These are phyloP conservation scores for Saccharomyces pastorianus DNA, from an alignment of 1,139 yeast genomes.

Conservation along the genomic window DNA sequence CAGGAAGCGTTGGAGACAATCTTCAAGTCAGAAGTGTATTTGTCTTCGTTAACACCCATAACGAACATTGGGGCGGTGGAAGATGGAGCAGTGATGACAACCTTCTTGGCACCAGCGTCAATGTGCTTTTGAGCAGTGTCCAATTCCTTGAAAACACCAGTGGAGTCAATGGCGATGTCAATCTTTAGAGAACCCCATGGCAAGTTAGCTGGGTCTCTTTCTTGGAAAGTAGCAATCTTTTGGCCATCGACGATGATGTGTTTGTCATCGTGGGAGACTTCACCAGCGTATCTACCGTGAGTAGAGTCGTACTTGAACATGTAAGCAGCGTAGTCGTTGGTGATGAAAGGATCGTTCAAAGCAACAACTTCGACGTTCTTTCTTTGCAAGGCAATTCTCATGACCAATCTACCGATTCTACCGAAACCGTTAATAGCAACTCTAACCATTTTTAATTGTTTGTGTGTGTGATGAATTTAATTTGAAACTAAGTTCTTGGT, in stretches of 20 bases:
- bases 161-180: slow-evolving; percentile 75
- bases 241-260: slow-evolving; percentile 59
- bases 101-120: slow-evolving; percentile 85
- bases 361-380: slow-evolving; percentile 67
- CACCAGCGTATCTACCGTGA: slow-evolving; percentile 70
- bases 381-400: slow-evolving; percentile 69
- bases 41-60: slow-evolving; percentile 73
- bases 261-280: slow-evolving; percentile 55
- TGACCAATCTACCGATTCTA: slow-evolving; percentile 75
- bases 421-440: slow-evolving; percentile 89
- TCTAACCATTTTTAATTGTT: slow-evolving; percentile 35
- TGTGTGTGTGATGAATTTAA: slow-evolving; percentile 9
- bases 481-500: background rate
- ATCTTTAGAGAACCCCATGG: slow-evolving; percentile 78
- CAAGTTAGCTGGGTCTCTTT: slow-evolving; percentile 70
- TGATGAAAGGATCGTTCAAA: slow-evolving; percentile 77
- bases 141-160: slow-evolving; percentile 76
- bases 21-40: slow-evolving; percentile 61
- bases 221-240: slow-evolving; percentile 62
- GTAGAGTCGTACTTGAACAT: slow-evolving; percentile 87
- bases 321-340: slow-evolving; percentile 77
- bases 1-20: slow-evolving; percentile 82
- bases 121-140: slow-evolving; percentile 78
- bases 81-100: slow-evolving; percentile 79
- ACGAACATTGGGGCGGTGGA: slow-evolving; percentile 85